Conservation (phyloP, 306 rosid genomes). For the Hippophae tibetana region DNA sequence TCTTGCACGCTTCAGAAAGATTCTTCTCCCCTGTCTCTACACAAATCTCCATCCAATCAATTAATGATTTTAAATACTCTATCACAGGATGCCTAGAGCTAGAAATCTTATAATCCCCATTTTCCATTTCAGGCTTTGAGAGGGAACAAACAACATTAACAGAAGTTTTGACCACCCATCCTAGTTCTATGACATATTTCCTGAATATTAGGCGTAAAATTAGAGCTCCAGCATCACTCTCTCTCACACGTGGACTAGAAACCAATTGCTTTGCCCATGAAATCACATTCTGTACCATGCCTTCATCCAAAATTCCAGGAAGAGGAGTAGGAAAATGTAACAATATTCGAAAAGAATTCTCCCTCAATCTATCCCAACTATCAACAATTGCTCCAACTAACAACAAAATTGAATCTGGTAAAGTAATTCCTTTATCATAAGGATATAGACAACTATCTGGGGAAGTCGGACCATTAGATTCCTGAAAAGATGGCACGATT, state of each 20-base stretch:
- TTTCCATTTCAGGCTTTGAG: conserved; percentile 31
- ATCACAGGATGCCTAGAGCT: conserved; percentile 43
- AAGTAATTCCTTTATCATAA: conserved; percentile 62
- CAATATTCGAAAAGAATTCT: conserved; percentile 70
- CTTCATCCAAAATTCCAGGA: conserved; percentile 75
- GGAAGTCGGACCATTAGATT: conserved; percentile 25
- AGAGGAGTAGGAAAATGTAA: conserved; percentile 89
- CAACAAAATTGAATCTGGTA: conserved; percentile 67
- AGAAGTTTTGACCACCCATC: conserved; percentile 61
- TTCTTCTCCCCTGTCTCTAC: conserved; percentile 74
- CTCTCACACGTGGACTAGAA: conserved; percentile 98
- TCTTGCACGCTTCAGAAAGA: conserved; percentile 76
- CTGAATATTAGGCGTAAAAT: conserved; percentile 72
- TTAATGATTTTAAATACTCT: conserved; percentile 61
- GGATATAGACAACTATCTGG: conserved; percentile 47
- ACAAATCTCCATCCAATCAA: conserved; percentile 71
- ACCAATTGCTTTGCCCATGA: conserved; percentile 74
- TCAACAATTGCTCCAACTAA: conserved; percentile 87
- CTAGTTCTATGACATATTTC: conserved; percentile 77
- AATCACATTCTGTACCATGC: conserved; percentile 48
- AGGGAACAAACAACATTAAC: conserved; percentile 30
- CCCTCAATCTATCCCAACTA: conserved; percentile 99
- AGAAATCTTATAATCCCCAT: conserved; percentile 26
- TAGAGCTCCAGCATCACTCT: conserved; percentile 97
- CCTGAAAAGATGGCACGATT: conserved; percentile 39